Conservation (phyloP, 768 basidiomycete species). For the Holtermanniella nyarrowii region DNA sequence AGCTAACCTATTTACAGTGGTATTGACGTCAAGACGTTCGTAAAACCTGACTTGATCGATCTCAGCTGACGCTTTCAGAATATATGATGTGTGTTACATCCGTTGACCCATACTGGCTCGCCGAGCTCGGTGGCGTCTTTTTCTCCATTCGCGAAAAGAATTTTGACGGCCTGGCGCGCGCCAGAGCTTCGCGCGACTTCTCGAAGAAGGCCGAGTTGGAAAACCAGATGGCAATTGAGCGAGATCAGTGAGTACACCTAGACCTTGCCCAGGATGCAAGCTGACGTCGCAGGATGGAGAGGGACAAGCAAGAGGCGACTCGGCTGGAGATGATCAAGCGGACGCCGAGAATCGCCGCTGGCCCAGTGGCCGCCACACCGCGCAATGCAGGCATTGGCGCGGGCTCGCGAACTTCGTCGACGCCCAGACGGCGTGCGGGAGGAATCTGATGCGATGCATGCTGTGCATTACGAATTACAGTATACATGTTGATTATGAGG, state of each 20-base stretch:
- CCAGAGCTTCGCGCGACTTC: slow-evolving; percentile 71
- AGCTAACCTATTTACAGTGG: slow-evolving; percentile 44
- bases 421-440: slow-evolving; percentile 31
- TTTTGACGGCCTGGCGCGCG: slow-evolving; percentile 71
- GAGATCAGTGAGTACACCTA: slow-evolving; percentile 33
- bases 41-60: background rate
- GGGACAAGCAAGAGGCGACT: slow-evolving; percentile 32
- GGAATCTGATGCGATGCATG: slow-evolving; percentile 23
- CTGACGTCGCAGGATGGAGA: slow-evolving; percentile 25
- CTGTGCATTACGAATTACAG: background rate
- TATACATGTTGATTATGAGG: too few relatives aligned
- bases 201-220: slow-evolving; percentile 84
- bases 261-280: background rate
- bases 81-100: slow-evolving; percentile 99
- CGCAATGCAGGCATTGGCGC: slow-evolving; percentile 39
- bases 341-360: slow-evolving; percentile 36
- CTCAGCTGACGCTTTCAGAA: slow-evolving; percentile 35
- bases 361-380: slow-evolving; percentile 28
- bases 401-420: slow-evolving; percentile 30
- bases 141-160: slow-evolving; percentile 97
- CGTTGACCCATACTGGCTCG: slow-evolving; percentile 94
- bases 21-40: slow-evolving; percentile 67
- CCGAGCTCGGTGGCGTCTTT: slow-evolving; percentile 90
- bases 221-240: slow-evolving; percentile 66
- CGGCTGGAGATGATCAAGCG: slow-evolving; percentile 20